Evolutionary conservation across 2,329 filamentous ascomycete species (phyloP).

Genomic region (Scedosporium aurantiacum): DNA sequence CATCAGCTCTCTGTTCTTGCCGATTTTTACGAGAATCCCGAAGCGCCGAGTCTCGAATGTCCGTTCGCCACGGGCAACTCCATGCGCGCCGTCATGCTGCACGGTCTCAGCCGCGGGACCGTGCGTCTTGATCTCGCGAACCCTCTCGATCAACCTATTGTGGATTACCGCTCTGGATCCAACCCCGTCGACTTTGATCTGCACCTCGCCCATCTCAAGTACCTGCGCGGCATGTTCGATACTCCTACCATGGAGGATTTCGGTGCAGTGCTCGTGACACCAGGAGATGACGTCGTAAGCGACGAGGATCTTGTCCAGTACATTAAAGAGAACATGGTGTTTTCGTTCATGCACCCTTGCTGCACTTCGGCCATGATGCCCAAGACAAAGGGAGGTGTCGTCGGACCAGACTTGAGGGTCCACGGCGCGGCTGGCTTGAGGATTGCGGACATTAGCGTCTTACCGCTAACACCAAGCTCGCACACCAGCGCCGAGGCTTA

Average conservation of each 20-base stretch:
- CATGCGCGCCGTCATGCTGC: conserved; percentile 15
- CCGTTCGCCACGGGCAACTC: conserved; percentile 16
- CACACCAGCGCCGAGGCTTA: conserved; percentile 39
- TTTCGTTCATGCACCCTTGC: conserved; percentile 28
- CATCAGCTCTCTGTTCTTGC: conserved; percentile 16
- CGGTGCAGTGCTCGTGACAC: conserved; percentile 15
- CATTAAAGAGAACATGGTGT: conserved; percentile 18
- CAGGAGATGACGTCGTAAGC: conserved; percentile 15
- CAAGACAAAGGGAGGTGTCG: conserved; percentile 22
- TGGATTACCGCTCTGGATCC: conserved; percentile 23
- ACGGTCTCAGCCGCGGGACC: conserved; percentile 24
- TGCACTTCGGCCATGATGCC: conserved; percentile 35
- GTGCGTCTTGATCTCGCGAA: conserved; percentile 15
- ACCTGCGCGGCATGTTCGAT: conserved; percentile 16
- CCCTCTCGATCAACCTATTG: conserved; percentile 16
- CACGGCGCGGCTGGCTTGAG: conserved; percentile 21
- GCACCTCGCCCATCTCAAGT: conserved; percentile 20
- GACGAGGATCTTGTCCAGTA: conserved; percentile 11
- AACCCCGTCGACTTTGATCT: conserved; percentile 26
- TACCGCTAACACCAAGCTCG: conserved; percentile 16
- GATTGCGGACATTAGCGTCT: conserved; percentile 18
- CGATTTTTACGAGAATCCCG: conserved; percentile 16
- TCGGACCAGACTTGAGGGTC: conserved; percentile 21
- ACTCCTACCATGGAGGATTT: conserved; percentile 17
- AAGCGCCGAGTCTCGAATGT: conserved; percentile 19